Evolutionary conservation across 1,284 basidiomycete genomes (phyloP), one percentile per base, ranked within the genome.

Genomic region (Ustilago sp.): DNA sequence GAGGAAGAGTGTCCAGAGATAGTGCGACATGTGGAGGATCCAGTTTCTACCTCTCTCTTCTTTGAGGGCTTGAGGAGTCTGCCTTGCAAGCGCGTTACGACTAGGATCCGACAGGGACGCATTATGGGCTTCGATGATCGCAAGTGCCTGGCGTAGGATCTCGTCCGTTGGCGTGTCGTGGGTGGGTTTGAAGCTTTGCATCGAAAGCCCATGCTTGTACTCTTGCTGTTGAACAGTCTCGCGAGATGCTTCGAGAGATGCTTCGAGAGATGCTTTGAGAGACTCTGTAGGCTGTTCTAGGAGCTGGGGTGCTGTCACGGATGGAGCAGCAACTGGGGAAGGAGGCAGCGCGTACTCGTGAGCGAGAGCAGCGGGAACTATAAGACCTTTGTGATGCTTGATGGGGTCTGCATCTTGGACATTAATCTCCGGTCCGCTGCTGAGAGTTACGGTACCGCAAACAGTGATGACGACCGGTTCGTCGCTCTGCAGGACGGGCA

Each of bases 1-100:
- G 17, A 73, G 58, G 50, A 68, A 63, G 7, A 74, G 51, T 4
- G 71, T 74, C 71, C 71, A 74, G 12, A 74, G 62, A 38, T 68
- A 19, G 19, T 74, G 71, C n/a, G 65, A 68, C 12, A 47, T 48
- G 19, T 45, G 62, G 8, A 64, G n/a, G 2, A 68, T 32, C 55
- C 58, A 64, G 23, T 36, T 34, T 5, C 28, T 19, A 4, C 11
- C 45, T 23, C 3, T 28, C 23, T 51, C 28, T n/a, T 35, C 38
- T 56, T 11, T 12, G 7, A 28, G 41, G 8, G 56, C 0, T 32
- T 39, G 28, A 19, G n/a, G 13, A 17, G 54, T 15, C 28, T 35
- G 28, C n/a, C 43, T 45, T 23, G n/a, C n/a, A 8, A 19, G 19
- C n/a, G 17, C 11, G n/a, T 45, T 17, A 45, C 36, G 45, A 5